Evolutionary conservation across 495 filamentous ascomycete genomes (phyloP), one percentile per base, ranked within the genome.

Genomic region (Trichoderma reesei): DNA sequence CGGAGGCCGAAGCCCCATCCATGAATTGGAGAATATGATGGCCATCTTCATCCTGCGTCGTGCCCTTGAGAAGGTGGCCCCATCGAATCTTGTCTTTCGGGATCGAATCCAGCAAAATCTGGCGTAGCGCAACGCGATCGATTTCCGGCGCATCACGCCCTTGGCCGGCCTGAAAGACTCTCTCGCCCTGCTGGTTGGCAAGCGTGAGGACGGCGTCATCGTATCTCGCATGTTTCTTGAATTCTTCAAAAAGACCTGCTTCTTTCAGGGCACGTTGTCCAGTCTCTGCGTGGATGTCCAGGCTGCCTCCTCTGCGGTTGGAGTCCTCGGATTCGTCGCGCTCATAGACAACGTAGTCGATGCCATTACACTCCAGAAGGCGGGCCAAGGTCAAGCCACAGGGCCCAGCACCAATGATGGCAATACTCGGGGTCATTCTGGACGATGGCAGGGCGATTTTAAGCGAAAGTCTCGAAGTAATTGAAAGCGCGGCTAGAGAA

Each of bases 331-430:
- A 70, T 31, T 67, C 62, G 59, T 83, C 82, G 33, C 73, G 72
- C 68, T 88, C 85, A 69, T 79, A 87, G 66, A 88, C 73, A 2
- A 75, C 75, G 61, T 72, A 75, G n/a, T 70, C 65, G 63, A 85
- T 81, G 31, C 69, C 68, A 54, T 76, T 69, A 34, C 68, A 66
- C 61, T 81, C 74, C 11, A 88, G 78, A 42, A 88, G 73, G 51
- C 77, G 74, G n/a, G 80, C 83, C 11, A 87, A 76, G 4, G 80
- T 82, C 20, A 84, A 75, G 33, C 86, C 85, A 3, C 75, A 78
- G 26, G 84, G 85, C 5, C 85, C 86, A 46, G 72, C 83, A 66
- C 84, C 83, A 41, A 85, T 72, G 66, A 86, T 84, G 41, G 83
- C 83, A 51, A 86, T 82, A 61, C 20, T 56, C 11, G 51, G 51